Conservation (phyloP, 495 filamentous ascomycete species). For the Usnea hakonensis region DNA sequence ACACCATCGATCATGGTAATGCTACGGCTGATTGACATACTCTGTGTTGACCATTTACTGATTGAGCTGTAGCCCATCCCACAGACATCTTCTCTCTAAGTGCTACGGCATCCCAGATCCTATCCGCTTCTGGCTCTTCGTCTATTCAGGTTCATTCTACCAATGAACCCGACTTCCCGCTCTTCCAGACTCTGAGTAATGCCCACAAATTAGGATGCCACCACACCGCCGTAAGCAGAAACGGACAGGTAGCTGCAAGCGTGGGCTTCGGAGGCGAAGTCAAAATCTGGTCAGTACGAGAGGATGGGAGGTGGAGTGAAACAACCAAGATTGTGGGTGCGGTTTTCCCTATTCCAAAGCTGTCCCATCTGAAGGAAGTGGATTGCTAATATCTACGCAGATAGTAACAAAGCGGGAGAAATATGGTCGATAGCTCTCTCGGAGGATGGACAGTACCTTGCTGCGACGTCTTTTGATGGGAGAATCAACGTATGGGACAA, state of each 20-base stretch:
- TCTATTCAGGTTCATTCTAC: slow-evolving; percentile 70
- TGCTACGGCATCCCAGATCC: slow-evolving; percentile 62
- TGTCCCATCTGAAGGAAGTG: slow-evolving; percentile 1
- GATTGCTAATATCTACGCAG: slow-evolving; percentile 27
- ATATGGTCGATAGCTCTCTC: slow-evolving; percentile 84
- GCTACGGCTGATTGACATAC: background rate
- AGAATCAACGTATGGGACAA: slow-evolving; percentile 85
- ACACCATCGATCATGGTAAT: slow-evolving; percentile 80
- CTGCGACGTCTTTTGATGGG: slow-evolving; percentile 74
- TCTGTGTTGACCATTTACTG: background rate
- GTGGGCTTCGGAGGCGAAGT: slow-evolving; percentile 83
- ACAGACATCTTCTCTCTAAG: slow-evolving; percentile 87
- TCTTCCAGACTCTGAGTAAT: slow-evolving; percentile 63
- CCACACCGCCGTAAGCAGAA: slow-evolving; percentile 64
- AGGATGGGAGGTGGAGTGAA: slow-evolving; percentile 48
- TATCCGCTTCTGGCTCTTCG: slow-evolving; percentile 79
- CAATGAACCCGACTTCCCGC: slow-evolving; percentile 57
- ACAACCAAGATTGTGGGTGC: slow-evolving; percentile 41
- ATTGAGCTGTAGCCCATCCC: slow-evolving; percentile 51
- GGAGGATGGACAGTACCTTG: slow-evolving; percentile 71
- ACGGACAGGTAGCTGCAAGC: slow-evolving; percentile 65
- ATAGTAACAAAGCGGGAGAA: slow-evolving; percentile 50
- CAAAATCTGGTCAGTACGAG: slow-evolving; percentile 60
- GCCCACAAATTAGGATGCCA: slow-evolving; percentile 85
- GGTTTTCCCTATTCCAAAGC: slow-evolving; percentile 11